Evolutionary conservation across 2,329 filamentous ascomycete genomes (phyloP), one percentile per base, ranked within the genome.

Genomic region (Pseudogymnoascus destructans): DNA sequence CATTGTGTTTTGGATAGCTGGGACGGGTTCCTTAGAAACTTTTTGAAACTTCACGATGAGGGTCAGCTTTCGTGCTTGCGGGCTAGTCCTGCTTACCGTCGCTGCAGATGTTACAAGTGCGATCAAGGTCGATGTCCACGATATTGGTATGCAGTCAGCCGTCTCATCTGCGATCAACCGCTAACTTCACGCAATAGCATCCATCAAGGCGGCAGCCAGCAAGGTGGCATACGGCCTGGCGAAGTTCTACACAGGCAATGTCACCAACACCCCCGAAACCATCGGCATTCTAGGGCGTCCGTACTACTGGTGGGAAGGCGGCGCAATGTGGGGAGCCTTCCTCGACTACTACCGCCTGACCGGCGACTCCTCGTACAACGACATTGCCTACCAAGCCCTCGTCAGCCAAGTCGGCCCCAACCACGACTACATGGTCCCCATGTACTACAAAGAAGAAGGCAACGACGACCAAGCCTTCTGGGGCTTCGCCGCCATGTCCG

Each of bases 401-500:
- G 68, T 80, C 5, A 79, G 75, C 23, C 82, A 82, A 79, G 67
- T 77, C 73, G 83, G 82, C 1, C 76, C 78, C 0, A 69, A 77
- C 7, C 73, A 76, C 59, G 76, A 87, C 70, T 85, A 78, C 65
- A 81, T 86, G 76, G 74, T 78, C 3, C 74, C 77, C 0, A 69
- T 71, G 58, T 79, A 84, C 62, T 70, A 71, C 10, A 74, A 74
- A n/a, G 78, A 81, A 61, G 79, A 86, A 68, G 85, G 85, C 57
- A 89, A 89, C 63, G 86, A 89, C 63, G 86, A 89, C 66, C 82
- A 88, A 67, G 82, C 81, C 30, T 88, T 88, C 68, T 89, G 86
- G 86, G 81, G 77, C 9, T 81, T 87, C 23, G 77, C 82, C 11
- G 77, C 82, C 61, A 77, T 89, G 68, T 74, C 82, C 4, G 86